Conservation (phyloP, 345 rosid species). For the Hibiscus mutabilis region DNA sequence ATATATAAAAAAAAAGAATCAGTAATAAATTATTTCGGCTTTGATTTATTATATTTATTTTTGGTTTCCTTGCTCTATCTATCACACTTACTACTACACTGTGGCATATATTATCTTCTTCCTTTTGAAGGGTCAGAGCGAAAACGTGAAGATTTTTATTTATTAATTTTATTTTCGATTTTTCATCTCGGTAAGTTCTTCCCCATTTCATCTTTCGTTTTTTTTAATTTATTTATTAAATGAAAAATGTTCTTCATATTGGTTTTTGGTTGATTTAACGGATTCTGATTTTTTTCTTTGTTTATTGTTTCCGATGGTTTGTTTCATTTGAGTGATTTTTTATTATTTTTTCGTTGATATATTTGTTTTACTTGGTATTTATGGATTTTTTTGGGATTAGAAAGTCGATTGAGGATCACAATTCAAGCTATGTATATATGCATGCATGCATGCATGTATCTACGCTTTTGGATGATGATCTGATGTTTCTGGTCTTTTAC, state of each 20-base stretch:
- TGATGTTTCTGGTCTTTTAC: not conserved
- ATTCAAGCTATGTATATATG: not conserved
- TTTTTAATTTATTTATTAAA: not conserved
- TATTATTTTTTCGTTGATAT: not conserved
- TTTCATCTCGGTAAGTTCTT: slow-evolving; percentile 14
- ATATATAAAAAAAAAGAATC: not conserved
- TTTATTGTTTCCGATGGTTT: not conserved
- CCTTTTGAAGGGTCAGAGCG: not conserved
- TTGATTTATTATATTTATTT: not conserved
- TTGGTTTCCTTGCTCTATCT: not conserved
- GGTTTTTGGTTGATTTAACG: not conserved
- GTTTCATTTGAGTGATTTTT: not conserved
- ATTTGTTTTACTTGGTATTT: not conserved
- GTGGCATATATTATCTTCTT: not conserved
- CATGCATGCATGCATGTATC: slow-evolving; percentile 27
- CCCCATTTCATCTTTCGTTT: not conserved
- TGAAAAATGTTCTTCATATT: not conserved
- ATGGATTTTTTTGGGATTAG: not conserved
- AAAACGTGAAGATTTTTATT: not conserved
- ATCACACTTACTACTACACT: slow-evolving; percentile 3
- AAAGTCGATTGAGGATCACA: slow-evolving; percentile 3
- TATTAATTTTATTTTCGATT: not conserved
- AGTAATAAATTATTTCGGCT: not conserved
- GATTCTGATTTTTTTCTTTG: not conserved
- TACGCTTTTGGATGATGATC: slow-evolving; percentile 6